Base-by-base conservation (phyloP, 257 asterid species). In the Haberlea rhodopensis region DNA sequence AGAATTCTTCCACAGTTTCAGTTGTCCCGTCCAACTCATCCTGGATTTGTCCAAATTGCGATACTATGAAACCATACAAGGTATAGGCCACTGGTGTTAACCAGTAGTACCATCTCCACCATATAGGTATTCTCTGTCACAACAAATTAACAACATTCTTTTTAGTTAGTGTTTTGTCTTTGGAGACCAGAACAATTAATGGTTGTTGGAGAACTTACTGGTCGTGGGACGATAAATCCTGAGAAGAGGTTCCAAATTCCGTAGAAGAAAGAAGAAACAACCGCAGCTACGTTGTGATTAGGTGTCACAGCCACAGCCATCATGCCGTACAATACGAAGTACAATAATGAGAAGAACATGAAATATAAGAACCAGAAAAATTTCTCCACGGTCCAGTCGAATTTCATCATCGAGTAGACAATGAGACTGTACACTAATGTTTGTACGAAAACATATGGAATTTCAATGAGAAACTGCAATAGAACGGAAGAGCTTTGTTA, bases 61-160 rank as follows among this genome's bases (percentile, higher is more conserved):
- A 71, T 8, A 74, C 71, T 15, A 86, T 51, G 62, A 86, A 48
- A 1, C 95, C 96, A 21, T 89, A 86, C 67, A 89, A 69, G 8
- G 95, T 84, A 71, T 85, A 87, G 3, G 95, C 76, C 10, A 81
- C 57, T 0, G 95, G 96, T 9, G 80, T 72, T 48, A 59, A 77
- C 92, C 95, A 89, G 58, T 82, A 89, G 78, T 82, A 84, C 96
- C 96, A 89, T 79, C 95, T 82, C 95, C 95, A 89, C 92, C 92
- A 89, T 6, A 86, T 22, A 2, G 96, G 90, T 8, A 86, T 84
- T 53, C 84, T 77, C 96, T 88, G 85, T 79, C 61, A 6, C 22
- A 5, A 0, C 3, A 13, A 54, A 66, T 48, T 8, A 59, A 5
- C 2, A 8, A 10, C 24, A 19, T 20, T 4, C 51, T 55, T 53